phyloP scores from a whole-genome alignment of 805 yeast species.

The Kodamaea restingae region DNA sequence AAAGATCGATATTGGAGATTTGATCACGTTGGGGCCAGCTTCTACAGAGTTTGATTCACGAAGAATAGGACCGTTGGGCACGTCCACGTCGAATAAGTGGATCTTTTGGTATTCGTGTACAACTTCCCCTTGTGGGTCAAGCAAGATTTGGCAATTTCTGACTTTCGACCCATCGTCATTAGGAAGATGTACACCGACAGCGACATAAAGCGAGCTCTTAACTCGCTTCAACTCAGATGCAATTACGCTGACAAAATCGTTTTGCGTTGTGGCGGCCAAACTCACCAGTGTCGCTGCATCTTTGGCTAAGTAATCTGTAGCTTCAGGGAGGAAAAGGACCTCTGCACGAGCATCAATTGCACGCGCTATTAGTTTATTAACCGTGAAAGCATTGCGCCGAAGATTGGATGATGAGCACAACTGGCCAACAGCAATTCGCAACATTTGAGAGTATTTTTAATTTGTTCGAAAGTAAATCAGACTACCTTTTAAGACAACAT shows the following conservation, averaged over 20 bases:
- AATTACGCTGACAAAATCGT: slow-evolving; percentile 40
- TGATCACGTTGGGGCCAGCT: slow-evolving; percentile 56
- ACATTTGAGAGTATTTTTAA: too few species aligned
- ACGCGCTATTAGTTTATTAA: slow-evolving; percentile 52
- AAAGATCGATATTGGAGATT: slow-evolving; percentile 52
- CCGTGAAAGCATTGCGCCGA: slow-evolving; percentile 54
- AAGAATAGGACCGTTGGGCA: slow-evolving; percentile 75
- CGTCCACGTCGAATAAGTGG: slow-evolving; percentile 86
- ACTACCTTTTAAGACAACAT: too few species aligned
- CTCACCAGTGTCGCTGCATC: slow-evolving; percentile 60
- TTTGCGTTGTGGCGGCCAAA: slow-evolving; percentile 45
- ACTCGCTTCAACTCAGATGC: slow-evolving; percentile 44
- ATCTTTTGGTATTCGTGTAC: slow-evolving; percentile 73
- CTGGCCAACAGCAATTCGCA: slow-evolving; percentile 79
- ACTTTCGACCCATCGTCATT: slow-evolving; percentile 38
- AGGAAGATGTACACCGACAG: slow-evolving; percentile 90
- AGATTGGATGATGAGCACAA: slow-evolving; percentile 69
- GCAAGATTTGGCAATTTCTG: slow-evolving; percentile 70
- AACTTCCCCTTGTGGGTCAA: slow-evolving; percentile 61
- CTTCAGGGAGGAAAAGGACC: slow-evolving; percentile 87
- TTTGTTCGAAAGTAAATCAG: too few species aligned
- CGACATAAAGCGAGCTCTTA: slow-evolving; percentile 53
- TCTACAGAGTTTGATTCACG: slow-evolving; percentile 77
- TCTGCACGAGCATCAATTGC: slow-evolving; percentile 62
- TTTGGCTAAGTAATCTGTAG: slow-evolving; percentile 80